phyloP scores from a whole-genome alignment of 176 grass and related monocot genomes.

The Musa troglodytarum region DNA sequence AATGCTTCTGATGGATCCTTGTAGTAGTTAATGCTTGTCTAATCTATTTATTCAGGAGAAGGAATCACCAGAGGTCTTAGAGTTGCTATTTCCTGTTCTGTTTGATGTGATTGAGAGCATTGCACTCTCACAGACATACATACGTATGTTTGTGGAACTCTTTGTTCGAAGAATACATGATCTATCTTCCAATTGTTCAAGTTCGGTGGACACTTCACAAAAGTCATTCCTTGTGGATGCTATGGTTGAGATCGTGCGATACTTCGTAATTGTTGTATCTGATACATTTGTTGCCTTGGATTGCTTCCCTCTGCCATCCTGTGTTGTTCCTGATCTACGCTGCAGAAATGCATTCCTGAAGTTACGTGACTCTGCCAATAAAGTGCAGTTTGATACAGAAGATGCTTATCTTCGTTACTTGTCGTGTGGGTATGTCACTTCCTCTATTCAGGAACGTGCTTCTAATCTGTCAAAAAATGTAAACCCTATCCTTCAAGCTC shows the following conservation, averaged over 20 bases:
- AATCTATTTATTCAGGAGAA: constrained; percentile 56
- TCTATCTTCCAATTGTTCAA: constrained; percentile 26
- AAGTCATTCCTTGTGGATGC: constrained; percentile 48
- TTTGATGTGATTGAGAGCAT: constrained; percentile 68
- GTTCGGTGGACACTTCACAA: constrained; percentile 38
- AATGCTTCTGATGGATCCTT: constrained; percentile 5
- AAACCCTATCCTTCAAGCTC: constrained; percentile 68
- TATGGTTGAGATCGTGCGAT: constrained; percentile 67
- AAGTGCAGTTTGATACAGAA: constrained; percentile 48
- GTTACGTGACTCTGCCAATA: constrained; percentile 41
- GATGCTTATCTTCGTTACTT: constrained; percentile 71
- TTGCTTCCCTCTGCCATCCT: constrained; percentile 83
- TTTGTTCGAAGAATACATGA: constrained; percentile 54
- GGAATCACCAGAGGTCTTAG: constrained; percentile 68
- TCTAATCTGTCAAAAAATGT: constrained; percentile 65
- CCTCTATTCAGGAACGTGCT: constrained; percentile 66
- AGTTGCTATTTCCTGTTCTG: constrained; percentile 74
- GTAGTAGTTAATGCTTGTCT: not conserved
- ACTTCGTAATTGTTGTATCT: constrained; percentile 78
- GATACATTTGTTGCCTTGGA: constrained; percentile 98
- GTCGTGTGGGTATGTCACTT: constrained; percentile 82
- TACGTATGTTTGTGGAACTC: constrained; percentile 69
- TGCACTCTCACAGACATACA: constrained; percentile 74
- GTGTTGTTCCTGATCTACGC: constrained; percentile 63
- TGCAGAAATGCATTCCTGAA: constrained; percentile 54